These are phyloP conservation scores for Paragyromitra xinjiangensis DNA, from an alignment of 495 filamentous ascomycete genomes.

Conservation along the genomic window DNA sequence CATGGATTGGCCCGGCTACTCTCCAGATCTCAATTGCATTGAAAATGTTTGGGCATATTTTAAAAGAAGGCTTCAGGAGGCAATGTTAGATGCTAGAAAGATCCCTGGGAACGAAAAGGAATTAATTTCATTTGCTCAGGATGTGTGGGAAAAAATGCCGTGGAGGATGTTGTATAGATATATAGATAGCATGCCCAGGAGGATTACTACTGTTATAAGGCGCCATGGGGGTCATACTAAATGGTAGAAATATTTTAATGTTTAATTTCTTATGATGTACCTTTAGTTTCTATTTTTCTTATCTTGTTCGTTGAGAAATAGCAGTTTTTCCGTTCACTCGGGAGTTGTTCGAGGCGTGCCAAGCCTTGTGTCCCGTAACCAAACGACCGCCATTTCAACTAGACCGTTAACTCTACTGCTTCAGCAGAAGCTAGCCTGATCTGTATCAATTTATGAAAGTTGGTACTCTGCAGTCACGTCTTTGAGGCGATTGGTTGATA, in stretches of 20 bases:
- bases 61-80: neutral
- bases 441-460: no score
- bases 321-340: neutral
- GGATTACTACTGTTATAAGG: conserved; percentile 7
- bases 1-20: neutral
- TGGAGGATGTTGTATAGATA: conserved; percentile 7
- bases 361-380: neutral
- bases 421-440: no score
- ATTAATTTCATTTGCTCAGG: conserved; percentile 9
- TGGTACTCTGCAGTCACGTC: no score
- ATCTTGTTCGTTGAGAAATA: neutral
- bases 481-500: no score
- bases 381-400: neutral
- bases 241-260: neutral
- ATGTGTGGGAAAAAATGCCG: conserved; percentile 21
- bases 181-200: conserved; percentile 9
- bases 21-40: neutral
- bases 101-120: neutral
- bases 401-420: no score
- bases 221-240: neutral
- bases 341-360: neutral
- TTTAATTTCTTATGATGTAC: neutral
- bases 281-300: neutral
- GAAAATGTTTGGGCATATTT: neutral
- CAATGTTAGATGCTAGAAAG: neutral